Conservation (phyloP, 1,139 yeast species). For the Geotrichum citri-aurantii region DNA sequence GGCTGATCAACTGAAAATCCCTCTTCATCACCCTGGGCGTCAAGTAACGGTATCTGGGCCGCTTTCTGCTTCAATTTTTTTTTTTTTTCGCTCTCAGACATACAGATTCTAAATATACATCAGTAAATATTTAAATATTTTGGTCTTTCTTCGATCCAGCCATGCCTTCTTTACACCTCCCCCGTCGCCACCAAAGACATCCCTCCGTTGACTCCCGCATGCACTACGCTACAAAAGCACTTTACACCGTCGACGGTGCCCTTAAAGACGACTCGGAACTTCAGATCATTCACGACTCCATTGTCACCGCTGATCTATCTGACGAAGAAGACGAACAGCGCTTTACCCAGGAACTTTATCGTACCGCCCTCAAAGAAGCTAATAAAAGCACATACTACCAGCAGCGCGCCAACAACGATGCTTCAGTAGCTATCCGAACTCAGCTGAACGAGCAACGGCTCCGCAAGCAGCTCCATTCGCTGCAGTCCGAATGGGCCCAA, state of each 20-base stretch:
- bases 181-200: background rate
- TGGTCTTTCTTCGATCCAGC: background rate
- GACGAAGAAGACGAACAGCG: conserved; percentile 13
- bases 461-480: conserved; percentile 3
- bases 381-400: conserved; percentile 9
- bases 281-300: conserved; percentile 26
- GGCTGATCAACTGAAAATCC: background rate
- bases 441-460: conserved; percentile 11
- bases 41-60: background rate
- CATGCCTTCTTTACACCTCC: background rate
- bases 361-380: conserved; percentile 10
- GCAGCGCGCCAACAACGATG: conserved; percentile 7
- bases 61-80: background rate
- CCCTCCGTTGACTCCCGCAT: background rate
- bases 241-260: conserved; percentile 21
- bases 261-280: conserved; percentile 26
- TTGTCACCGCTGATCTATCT: conserved; percentile 19
- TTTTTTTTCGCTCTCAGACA: too few species aligned
- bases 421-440: conserved; percentile 1
- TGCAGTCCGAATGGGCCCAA: conserved; percentile 9
- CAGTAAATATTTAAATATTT: background rate
- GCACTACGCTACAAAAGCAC: conserved; percentile 1
- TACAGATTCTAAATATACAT: background rate
- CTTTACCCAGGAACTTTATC: conserved; percentile 12
- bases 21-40: background rate